Evolutionary conservation across 2,329 filamentous ascomycete species (phyloP), one percentile per base, ranked within the genome.

Genomic region (Colletotrichum higginsianum): DNA sequence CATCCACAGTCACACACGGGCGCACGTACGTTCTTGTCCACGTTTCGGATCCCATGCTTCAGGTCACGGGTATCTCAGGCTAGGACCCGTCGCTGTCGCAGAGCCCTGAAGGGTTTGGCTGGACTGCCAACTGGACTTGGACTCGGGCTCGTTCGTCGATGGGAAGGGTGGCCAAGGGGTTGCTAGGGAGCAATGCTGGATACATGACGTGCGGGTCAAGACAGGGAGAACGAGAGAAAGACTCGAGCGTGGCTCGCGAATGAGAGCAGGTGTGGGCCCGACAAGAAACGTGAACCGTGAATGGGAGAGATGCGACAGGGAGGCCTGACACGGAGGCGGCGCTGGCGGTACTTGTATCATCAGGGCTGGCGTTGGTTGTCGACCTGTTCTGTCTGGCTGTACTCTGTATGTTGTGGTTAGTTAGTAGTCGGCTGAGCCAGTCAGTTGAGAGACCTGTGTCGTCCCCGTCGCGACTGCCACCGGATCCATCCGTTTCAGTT

Each of bases 401-500:
- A 35, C 30, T 35, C 30, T 35, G 30, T 35, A 35, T 35, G 11
- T 2, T 35, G 30, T 35, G 30, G 30, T 9, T 35, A 18, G 15
- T 35, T 12, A 4, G 38, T 50, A 61, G 58, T 38, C 16, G 18
- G 16, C 23, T 38, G 30, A 35, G 30, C 6, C 52, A 18, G 30
- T 13, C 52, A 21, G 8, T 38, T 35, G 30, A 56, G 52, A 7
- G 26, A 21, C 18, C 15, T 9, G 16, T 40, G 35, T 21, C 47
- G 30, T 62, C 61, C 30, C 35, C 38, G 9, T 21, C 21, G 61
- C 11, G 30, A 21, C 15, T 8, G 35, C 30, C 61, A 15, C 49
- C n/a, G 44, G 13, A 40, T 16, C 56, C 50, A 47, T 30, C 46
- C 15, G 68, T 71, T 71, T 71, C 68, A 71, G 67, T 71, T 56